Evolutionary conservation across 768 basidiomycete genomes (phyloP).

Genomic region (Serendipita sp.): DNA sequence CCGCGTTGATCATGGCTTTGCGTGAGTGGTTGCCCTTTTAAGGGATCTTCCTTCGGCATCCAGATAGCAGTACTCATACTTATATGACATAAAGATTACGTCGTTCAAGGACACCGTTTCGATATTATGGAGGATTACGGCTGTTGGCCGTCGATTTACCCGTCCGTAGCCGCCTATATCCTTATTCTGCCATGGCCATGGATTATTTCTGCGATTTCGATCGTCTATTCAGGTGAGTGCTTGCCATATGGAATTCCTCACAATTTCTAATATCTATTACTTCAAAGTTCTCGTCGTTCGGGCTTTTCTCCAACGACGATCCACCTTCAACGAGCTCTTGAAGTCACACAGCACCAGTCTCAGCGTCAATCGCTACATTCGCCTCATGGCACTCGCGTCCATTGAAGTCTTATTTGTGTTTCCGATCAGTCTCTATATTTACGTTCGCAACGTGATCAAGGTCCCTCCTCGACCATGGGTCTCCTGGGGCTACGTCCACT

Average conservation of each 20-base stretch:
- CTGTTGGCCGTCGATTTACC: slow-evolving; percentile 19
- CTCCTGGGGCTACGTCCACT: slow-evolving; percentile 6
- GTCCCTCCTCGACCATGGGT: not conserved
- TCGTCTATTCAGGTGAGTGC: not conserved
- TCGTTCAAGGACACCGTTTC: slow-evolving; percentile 33
- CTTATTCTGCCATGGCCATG: slow-evolving; percentile 14
- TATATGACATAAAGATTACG: slow-evolving; percentile 14
- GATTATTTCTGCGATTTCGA: not conserved
- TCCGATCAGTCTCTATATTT: slow-evolving; percentile 13
- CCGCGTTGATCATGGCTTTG: slow-evolving; percentile 31
- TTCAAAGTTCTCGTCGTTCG: slow-evolving; percentile 24
- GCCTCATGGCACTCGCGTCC: slow-evolving; percentile 36
- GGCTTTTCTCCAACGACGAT: slow-evolving; percentile 27
- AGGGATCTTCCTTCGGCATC: not conserved
- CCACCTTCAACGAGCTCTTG: slow-evolving; percentile 30
- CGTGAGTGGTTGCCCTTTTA: slow-evolving; percentile 21
- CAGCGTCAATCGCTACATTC: slow-evolving; percentile 26
- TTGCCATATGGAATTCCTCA: not conserved
- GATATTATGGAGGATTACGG: slow-evolving; percentile 22
- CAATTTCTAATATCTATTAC: not conserved
- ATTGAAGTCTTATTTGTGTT: slow-evolving; percentile 22
- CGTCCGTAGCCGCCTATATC: slow-evolving; percentile 18
- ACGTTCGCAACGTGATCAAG: slow-evolving; percentile 2
- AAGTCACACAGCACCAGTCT: not conserved
- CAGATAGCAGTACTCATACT: not conserved